Percentiles rank a stretch among this genome's conserved stretches.
phyloP scores from a whole-genome alignment of 129 eudicot genomes.

The Chrysanthemum lavandulifolium region DNA sequence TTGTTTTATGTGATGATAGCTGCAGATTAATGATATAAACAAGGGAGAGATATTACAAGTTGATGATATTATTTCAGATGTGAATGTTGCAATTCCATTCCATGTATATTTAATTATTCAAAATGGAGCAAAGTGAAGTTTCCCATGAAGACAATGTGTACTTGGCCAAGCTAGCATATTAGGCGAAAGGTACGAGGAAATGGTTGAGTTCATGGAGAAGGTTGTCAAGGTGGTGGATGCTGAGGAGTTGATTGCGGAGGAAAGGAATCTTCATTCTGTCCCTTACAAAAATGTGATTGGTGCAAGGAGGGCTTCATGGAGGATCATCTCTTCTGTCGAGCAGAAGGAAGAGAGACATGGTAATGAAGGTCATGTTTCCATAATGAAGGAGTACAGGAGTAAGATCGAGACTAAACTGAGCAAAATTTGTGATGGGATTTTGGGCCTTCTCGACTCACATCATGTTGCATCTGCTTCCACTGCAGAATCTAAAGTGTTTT shows the following conservation, averaged over 20 bases:
- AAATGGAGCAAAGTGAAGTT: conserved; percentile 24
- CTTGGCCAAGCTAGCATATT: conserved; percentile 82
- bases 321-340: conserved; percentile 82
- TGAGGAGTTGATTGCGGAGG: conserved; percentile 52
- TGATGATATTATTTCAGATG: too few species aligned
- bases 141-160: conserved; percentile 77
- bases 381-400: conserved; percentile 62
- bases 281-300: conserved; percentile 88
- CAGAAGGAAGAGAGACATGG: conserved; percentile 84
- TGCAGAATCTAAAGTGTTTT: conserved; percentile 75
- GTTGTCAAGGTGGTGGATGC: conserved; percentile 43
- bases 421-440: conserved; percentile 81
- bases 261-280: conserved; percentile 76
- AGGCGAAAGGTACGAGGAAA: conserved; percentile 87
- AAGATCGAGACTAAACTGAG: conserved; percentile 75
- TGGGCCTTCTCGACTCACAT: conserved; percentile 71
- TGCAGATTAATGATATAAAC: too few species aligned
- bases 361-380: conserved; percentile 62
- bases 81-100: too few species aligned
- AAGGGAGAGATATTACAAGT: too few species aligned
- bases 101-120: not conserved
- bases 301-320: conserved; percentile 90
- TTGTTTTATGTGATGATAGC: too few species aligned
- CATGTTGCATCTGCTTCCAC: conserved; percentile 57
- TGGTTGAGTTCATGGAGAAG: conserved; percentile 88